Evolutionary conservation across 495 filamentous ascomycete species (phyloP), one percentile per base, ranked within the genome.

Genomic region (Astrothelium macrocarpum): DNA sequence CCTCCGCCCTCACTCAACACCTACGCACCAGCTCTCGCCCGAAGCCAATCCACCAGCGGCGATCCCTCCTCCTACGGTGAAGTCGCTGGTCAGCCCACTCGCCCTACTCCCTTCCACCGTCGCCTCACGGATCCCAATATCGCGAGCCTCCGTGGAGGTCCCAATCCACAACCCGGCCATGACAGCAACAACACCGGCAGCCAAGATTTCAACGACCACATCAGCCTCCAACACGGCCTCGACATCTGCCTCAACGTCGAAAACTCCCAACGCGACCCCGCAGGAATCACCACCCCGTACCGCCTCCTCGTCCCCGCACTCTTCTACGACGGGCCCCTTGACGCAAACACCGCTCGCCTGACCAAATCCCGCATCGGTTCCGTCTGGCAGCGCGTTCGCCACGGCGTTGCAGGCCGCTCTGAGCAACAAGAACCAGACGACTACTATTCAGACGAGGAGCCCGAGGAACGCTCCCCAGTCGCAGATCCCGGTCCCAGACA

Each of bases 161-260:
- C 49, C 20, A 28, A 56, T 2, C 20, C 49, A 0, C 49, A 42
- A 4, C 58, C 32, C 0, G 72, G 74, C 43, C 67, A 73, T 11
- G 76, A 74, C 2, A 75, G 75, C 42, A 42, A 59, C 20, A 62
- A 68, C 25, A 69, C 46, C 29, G 63, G 60, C 12, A 62, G 20
- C 1, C n/a, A 65, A 23, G 65, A 62, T 11, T 36, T 36, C n/a
- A 26, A 14, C 20, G 72, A 69, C 26, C 72, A 75, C 26, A 76
- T 92, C 68, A 82, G 95, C 66, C 79, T 95, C 0, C 78, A 89
- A 65, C 85, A 85, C 46, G 91, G 90, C 1, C 78, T 98, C 26
- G 90, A 96, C 60, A 84, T 98, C 31, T 86, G 81, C 11, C 73
- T 98, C 31, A 93, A 95, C 67, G 83, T 94, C 68, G 94, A 98